Conservation (phyloP, 306 rosid species). For the Cercis canadensis region DNA sequence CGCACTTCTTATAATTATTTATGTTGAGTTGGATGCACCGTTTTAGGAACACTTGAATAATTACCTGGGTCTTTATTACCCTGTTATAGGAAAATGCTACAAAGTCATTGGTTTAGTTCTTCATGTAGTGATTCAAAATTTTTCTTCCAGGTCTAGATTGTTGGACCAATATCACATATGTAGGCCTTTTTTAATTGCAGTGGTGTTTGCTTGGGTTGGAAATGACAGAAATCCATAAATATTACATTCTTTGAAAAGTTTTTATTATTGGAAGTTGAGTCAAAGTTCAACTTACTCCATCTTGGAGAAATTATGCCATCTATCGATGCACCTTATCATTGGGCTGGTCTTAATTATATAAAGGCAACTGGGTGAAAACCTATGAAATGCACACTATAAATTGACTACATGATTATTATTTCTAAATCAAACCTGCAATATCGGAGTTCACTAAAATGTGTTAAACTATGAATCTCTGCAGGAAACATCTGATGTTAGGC, state of each 20-base stretch:
- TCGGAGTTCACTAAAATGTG: not conserved
- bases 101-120: not conserved
- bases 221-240: slow-evolving; percentile 1
- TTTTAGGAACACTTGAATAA: slow-evolving; percentile 20
- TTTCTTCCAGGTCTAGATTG: not conserved
- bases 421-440: not conserved
- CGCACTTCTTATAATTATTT: slow-evolving; percentile 9
- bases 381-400: slow-evolving; percentile 10
- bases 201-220: not conserved
- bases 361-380: not conserved
- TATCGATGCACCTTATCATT: not conserved
- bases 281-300: not conserved
- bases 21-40: slow-evolving; percentile 31
- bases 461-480: not conserved
- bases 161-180: not conserved
- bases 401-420: not conserved
- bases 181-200: slow-evolving; percentile 26
- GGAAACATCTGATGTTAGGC: no score
- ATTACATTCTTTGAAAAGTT: slow-evolving; percentile 12
- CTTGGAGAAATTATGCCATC: not conserved
- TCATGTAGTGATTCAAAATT: not conserved
- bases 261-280: not conserved
- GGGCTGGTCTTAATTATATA: no score
- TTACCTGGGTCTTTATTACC: slow-evolving; percentile 12
- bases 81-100: not conserved